A percentile compares a stretch with the other conserved stretches of the same genome.
phyloP scores from a whole-genome alignment of 495 filamentous ascomycete species.

The Aspergillus bertholletiae region DNA sequence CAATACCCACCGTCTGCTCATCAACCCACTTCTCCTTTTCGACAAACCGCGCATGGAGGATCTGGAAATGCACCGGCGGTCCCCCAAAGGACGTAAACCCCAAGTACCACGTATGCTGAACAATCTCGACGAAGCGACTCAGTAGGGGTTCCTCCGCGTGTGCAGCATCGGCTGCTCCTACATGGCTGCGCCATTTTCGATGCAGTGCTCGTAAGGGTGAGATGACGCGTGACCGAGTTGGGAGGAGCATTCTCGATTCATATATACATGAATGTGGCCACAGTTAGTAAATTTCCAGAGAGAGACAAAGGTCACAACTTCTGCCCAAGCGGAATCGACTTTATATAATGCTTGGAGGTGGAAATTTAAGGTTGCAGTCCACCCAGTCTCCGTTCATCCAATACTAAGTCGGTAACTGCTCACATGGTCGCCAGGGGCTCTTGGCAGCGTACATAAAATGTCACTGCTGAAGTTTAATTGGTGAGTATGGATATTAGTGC shows the following conservation, averaged over 20 bases:
- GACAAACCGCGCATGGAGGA: constrained; percentile 64
- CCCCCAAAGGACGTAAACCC: constrained; percentile 72
- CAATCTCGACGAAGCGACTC: constrained; percentile 28
- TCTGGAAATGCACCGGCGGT: constrained; percentile 69
- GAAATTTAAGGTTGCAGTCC: not conserved
- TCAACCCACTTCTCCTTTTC: constrained; percentile 66
- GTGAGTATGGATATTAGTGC: too few species aligned
- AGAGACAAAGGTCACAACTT: not conserved
- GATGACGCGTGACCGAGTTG: not conserved
- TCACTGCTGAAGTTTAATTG: not conserved
- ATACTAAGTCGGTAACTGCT: not conserved
- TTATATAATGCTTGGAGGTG: not conserved
- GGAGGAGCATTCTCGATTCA: constrained; percentile 5
- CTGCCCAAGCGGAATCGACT: not conserved
- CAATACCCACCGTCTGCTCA: constrained; percentile 57
- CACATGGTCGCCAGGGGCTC: not conserved
- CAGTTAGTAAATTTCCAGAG: not conserved
- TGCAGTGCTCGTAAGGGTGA: constrained; percentile 5
- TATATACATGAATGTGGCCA: not conserved
- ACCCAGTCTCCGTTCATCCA: not conserved
- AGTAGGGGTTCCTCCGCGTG: not conserved
- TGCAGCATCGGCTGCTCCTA: not conserved
- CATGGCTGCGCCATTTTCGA: constrained; percentile 2
- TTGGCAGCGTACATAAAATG: too few species aligned
- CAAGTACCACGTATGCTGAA: constrained; percentile 59